Base-by-base conservation (phyloP, 2,329 filamentous ascomycete genomes). In the Trichoderma lentiforme region DNA sequence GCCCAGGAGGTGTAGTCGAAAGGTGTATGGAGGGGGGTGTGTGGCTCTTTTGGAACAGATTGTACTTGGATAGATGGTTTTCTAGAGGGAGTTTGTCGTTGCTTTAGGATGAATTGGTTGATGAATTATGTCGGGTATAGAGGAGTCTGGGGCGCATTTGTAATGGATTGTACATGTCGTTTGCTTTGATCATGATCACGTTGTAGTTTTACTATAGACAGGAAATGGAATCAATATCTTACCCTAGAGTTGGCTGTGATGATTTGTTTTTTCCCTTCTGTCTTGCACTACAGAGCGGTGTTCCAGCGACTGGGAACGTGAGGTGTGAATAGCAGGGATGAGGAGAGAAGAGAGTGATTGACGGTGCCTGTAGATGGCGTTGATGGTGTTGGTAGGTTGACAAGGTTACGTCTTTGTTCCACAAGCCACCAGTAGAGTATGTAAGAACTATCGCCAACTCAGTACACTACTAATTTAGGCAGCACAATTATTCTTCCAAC, bases 1-100 rank as follows among this genome's bases (percentile, higher is more conserved):
- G 34, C 34, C 34, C 14, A 9, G 79, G 80, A 9, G 77, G 78
- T 21, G 8, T 51, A 51, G 71, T n/a, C 73, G 74, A 39, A 61
- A 53, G 53, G 28, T 47, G 21, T 24, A n/a, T 18, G 39, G 28
- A 1, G 14, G 6, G n/a, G 18, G 18, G 2, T 21, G 0, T 60
- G 21, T 21, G 30, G 57, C 9, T 30, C 21, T 21, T n/a, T 21
- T 34, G 18, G 18, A n/a, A 32, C 11, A n/a, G 30, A 34, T 34
- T 34, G 18, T 11, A 30, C 56, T 18, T 60, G 30, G 39, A 4
- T 9, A n/a, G 39, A 43, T 39, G 36, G 39, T n/a, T 43, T 43
- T 43, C 18, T 43, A n/a, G 7, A 9, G 39, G 39, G 7, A 43
- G 39, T 43, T 43, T 43, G 39, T 43, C 7, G 39, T n/a, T 43